Percentiles rank a stretch among this genome's conserved stretches.
phyloP scores from a whole-genome alignment of 192 early-diverging fungal species.

The Pilaira anomala region DNA sequence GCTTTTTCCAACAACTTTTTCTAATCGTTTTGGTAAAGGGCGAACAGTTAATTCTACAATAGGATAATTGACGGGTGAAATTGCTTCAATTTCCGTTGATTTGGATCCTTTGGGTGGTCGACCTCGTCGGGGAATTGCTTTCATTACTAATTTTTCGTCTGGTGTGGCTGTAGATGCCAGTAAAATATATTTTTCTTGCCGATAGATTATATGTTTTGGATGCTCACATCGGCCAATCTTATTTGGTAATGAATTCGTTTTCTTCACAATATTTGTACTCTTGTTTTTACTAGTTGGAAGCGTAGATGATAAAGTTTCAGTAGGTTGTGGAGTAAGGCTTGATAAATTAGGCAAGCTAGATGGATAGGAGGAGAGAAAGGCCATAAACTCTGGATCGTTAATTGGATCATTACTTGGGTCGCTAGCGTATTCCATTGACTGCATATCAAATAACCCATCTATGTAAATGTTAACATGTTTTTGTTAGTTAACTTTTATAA shows the following conservation, averaged over 20 bases:
- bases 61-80: no score
- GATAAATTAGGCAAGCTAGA: neutral
- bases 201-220: constrained; percentile 24
- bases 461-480: no score
- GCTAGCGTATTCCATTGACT: no score
- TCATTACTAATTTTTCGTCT: neutral
- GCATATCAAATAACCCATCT: no score
- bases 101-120: constrained; percentile 27
- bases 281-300: neutral
- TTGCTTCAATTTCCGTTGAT: neutral
- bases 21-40: constrained; percentile 32
- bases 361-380: neutral
- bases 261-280: neutral
- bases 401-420: constrained; percentile 8
- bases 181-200: constrained; percentile 1
- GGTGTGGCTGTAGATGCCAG: neutral
- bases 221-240: constrained; percentile 20
- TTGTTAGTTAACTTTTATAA: no score
- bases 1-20: constrained; percentile 22
- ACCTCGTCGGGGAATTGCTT: constrained; percentile 17
- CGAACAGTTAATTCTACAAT: constrained; percentile 13
- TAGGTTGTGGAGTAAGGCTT: neutral
- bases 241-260: neutral
- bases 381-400: constrained; percentile 1
- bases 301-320: no score